Base-by-base conservation (phyloP, 352 stramenopile genomes). In the Phytopythium helicoides region DNA sequence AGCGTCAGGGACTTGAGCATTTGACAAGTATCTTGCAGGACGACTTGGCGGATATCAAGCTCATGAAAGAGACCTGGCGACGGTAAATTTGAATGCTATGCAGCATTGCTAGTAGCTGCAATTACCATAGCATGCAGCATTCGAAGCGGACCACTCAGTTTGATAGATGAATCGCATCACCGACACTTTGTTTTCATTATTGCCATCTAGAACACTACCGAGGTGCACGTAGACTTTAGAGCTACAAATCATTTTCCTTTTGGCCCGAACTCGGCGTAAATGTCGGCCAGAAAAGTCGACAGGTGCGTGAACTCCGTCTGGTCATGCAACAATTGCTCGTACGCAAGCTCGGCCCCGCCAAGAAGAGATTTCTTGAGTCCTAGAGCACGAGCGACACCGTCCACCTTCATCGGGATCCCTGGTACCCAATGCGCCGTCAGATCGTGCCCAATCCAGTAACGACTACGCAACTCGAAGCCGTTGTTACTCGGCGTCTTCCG, bases 21-120 rank as follows among this genome's bases (percentile, higher is more conserved):
- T 37, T 95, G 53, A 91, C 85, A 18, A 87, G 62, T 48, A 79
- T 93, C 28, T 58, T 95, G 31, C 90, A 92, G 64, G 82, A 95
- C 38, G 85, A 93, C 58, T 66, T 95, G 14, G 82, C 74, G 25
- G 85, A 93, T 56, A 89, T 95, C 42, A 76, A 95, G 58, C 76
- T 95, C 50, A 93, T 95, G 60, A 87, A 92, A 58, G 83, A 93
- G 57, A 89, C 79, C 1, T 92, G 76, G 85, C 75, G 77, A 44
- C 63, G 85, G 66, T 92, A 89, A 37, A 31, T 9, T n/a, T 38
- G 9, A 19, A 12, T 28, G 18, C 18, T 33, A 10, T 33, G 6
- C 11, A 12, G 26, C 45, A 3, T 37, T 16, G 21, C 14, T 15
- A 48, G 14, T 21, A 23, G 22, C 40, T n/a, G 9, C 6, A 15